Evolutionary conservation across 2,329 filamentous ascomycete genomes (phyloP).

Genomic region (Chaetoscypha palmicola): DNA sequence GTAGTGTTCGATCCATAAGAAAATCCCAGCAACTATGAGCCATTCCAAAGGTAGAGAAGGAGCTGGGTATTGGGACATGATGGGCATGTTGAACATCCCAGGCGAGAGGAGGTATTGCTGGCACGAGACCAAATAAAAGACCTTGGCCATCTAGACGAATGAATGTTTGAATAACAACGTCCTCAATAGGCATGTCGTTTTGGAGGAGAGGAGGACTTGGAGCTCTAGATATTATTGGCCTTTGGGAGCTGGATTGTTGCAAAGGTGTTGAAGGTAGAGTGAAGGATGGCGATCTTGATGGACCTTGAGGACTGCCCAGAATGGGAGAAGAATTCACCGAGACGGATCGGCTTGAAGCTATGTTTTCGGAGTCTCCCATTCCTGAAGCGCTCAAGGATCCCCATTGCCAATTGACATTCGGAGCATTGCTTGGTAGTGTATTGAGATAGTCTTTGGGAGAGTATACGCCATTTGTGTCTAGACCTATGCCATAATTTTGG

Average conservation of each 20-base stretch:
- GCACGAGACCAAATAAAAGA: constrained; percentile 25
- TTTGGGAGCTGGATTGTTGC: constrained; percentile 13
- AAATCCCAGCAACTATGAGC: constrained; percentile 29
- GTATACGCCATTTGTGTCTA: neutral
- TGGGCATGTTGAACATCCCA: constrained; percentile 28
- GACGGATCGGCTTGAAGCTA: neutral
- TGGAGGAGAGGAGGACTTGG: constrained; percentile 19
- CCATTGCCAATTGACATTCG: constrained; percentile 4
- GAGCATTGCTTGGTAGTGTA: constrained; percentile 5
- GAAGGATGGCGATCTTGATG: constrained; percentile 5
- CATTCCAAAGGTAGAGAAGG: constrained; percentile 19
- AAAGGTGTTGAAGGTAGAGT: constrained; percentile 11
- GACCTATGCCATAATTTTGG: neutral
- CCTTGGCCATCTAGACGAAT: constrained; percentile 23
- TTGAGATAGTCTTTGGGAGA: constrained; percentile 6
- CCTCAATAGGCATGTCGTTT: constrained; percentile 25
- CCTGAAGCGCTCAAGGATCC: no score
- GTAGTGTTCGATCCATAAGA: constrained; percentile 25
- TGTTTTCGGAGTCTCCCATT: neutral
- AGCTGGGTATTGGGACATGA: constrained; percentile 22
- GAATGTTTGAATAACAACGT: constrained; percentile 26
- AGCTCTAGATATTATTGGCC: constrained; percentile 17
- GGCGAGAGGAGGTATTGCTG: constrained; percentile 22
- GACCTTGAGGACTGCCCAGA: neutral
- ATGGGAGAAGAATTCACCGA: constrained; percentile 6